phyloP scores from a whole-genome alignment of 495 filamentous ascomycete species.

The Aspergillus baeticus region DNA sequence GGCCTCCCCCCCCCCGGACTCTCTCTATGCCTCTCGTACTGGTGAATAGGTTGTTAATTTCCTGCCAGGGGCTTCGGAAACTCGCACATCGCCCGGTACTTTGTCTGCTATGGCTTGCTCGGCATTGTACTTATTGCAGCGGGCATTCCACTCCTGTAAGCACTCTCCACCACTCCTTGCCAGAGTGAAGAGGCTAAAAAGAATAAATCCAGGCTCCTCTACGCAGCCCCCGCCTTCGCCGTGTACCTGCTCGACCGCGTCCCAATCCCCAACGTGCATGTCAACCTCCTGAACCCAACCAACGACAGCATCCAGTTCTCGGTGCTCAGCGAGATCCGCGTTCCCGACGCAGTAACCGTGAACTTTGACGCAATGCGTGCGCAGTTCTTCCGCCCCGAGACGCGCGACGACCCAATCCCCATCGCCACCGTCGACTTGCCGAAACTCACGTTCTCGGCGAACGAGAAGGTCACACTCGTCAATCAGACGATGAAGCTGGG shows the following conservation, averaged over 20 bases:
- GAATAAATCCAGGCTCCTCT: not conserved
- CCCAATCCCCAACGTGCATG: constrained; percentile 1
- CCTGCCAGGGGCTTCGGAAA: constrained; percentile 3
- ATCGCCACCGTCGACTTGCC: constrained; percentile 1
- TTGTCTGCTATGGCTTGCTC: constrained; percentile 3
- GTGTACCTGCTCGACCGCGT: constrained; percentile 6
- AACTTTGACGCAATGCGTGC: not conserved
- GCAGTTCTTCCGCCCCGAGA: not conserved
- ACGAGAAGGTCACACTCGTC: not conserved
- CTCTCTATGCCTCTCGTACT: too few species aligned
- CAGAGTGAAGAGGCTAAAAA: not conserved
- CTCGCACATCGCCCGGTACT: not conserved
- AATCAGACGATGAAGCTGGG: not conserved
- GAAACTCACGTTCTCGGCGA: not conserved
- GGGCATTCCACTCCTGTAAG: not conserved
- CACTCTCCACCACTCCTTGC: not conserved
- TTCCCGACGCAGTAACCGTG: constrained; percentile 5
- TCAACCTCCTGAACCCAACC: constrained; percentile 3
- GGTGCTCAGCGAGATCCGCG: constrained; percentile 1
- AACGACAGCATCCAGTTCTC: constrained; percentile 14
- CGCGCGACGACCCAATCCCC: not conserved
- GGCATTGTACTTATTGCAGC: not conserved
- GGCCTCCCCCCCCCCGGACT: not conserved
- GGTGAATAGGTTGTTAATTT: too few species aligned
- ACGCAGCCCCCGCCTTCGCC: constrained; percentile 10